Evolutionary conservation across 495 filamentous ascomycete species (phyloP).

Genomic region (Achaetomiella virescens): DNA sequence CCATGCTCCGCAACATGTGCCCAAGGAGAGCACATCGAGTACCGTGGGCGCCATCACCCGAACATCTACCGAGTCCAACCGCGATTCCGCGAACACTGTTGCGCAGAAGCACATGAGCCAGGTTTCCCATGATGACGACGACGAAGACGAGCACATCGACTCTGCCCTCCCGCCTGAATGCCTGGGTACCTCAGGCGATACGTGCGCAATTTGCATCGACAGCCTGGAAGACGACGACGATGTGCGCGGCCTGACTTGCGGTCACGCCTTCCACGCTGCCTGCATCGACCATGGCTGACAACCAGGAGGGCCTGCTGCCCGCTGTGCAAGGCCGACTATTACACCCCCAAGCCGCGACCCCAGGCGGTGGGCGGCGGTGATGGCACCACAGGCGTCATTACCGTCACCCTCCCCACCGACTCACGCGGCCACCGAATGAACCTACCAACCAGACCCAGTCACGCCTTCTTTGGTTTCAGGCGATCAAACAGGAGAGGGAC

Average conservation of each 20-base stretch:
- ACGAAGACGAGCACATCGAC: conserved; percentile 80
- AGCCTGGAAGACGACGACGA: conserved; percentile 91
- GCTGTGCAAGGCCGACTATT: conserved; percentile 95
- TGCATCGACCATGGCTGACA: conserved; percentile 96
- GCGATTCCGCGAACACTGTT: conserved; percentile 13
- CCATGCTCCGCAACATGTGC: conserved; percentile 14
- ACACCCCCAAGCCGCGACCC: conserved; percentile 73
- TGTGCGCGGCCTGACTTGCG: conserved; percentile 86
- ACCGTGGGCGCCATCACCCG: conserved; percentile 13
- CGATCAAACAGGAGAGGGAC: conserved; percentile 8
- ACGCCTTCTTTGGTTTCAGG: conserved; percentile 24
- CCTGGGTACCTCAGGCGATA: conserved; percentile 81
- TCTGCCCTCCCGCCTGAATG: conserved; percentile 76
- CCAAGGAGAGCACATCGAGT: conserved; percentile 33
- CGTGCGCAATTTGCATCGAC: conserved; percentile 95
- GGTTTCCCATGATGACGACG: conserved; percentile 48
- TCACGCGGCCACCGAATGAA: conserved; percentile 35
- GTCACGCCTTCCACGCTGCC: conserved; percentile 90
- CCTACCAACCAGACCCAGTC: conserved; percentile 28
- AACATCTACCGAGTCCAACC: conserved; percentile 17
- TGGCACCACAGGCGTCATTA: conserved; percentile 20
- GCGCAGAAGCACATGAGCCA: conserved; percentile 27
- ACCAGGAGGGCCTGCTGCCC: conserved; percentile 90
- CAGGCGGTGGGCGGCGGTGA: conserved; percentile 31
- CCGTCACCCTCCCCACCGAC: conserved; percentile 19